Base-by-base conservation (phyloP, 768 basidiomycete genomes). In the Neoboletus subvelutipes region DNA sequence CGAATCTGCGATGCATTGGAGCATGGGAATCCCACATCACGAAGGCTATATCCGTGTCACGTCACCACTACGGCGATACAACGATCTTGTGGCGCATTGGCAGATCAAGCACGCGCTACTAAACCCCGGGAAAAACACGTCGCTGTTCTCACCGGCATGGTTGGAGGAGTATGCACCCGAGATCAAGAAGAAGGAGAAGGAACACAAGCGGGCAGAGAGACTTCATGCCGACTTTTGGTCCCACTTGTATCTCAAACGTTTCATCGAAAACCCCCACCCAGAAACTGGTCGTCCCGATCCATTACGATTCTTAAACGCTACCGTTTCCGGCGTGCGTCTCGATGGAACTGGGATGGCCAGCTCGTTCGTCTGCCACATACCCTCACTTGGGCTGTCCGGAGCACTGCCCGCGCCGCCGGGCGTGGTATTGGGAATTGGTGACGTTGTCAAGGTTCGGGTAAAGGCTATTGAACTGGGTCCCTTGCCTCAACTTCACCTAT, bases 41-140 rank as follows among this genome's bases (percentile, higher is more conserved):
- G 88, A 88, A 60, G 95, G 95, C 4, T 99, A 99, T 69, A 73
- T 80, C 18, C 83, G 90, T 22, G 84, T 82, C 10, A 98, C 97
- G 10, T 92, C 89, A 6, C 97, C 97, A 0, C 75, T 99, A 43
- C 82, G 97, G 41, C 84, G 97, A 43, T 97, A 84, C 71, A 72
- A 75, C 36, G 97, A 99, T 71, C 70, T 97, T 54, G 70, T 94
- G 13, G 75, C 77, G 11, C 97, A 98, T 73, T 99, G 94, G 93
- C 95, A 98, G 70, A 84, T 99, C 72, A 95, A 97, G 67, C 76
- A 86, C 49, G 82, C 81, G 6, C 72, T 98, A 12, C 73, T 88
- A 8, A 72, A 69, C 13, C 69, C 67, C 8, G 61, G 55, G 37
- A 71, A 76, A 6, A 55, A 54, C 45, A 65, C 68, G 2, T 74